Evolutionary conservation across 2,329 filamentous ascomycete species (phyloP).

Genomic region (Elsinoe australis): DNA sequence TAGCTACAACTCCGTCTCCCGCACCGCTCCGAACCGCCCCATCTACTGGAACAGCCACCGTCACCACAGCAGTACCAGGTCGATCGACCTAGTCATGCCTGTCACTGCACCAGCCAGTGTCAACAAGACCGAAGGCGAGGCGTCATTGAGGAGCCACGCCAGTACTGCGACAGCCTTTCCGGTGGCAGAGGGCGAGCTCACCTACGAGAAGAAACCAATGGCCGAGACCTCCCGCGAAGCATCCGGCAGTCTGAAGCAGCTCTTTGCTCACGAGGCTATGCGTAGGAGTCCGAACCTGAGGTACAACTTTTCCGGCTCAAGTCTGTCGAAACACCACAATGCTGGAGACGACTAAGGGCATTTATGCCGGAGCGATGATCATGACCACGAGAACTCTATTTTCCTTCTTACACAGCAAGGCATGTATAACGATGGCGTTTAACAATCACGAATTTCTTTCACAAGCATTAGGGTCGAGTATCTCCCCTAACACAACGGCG

Average conservation of each 20-base stretch:
- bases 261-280: slow-evolving; percentile 31
- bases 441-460: slow-evolving; percentile 3
- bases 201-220: slow-evolving; percentile 24
- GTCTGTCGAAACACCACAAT: slow-evolving; percentile 3
- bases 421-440: background rate
- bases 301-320: slow-evolving; percentile 8
- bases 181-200: slow-evolving; percentile 26
- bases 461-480: slow-evolving; percentile 3
- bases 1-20: slow-evolving; percentile 16
- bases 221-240: slow-evolving; percentile 14
- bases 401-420: no score
- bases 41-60: slow-evolving; percentile 31
- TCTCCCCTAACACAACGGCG: slow-evolving; percentile 13
- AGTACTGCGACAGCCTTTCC: slow-evolving; percentile 29
- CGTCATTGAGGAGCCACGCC: slow-evolving; percentile 29
- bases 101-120: slow-evolving; percentile 29
- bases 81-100: slow-evolving; percentile 39
- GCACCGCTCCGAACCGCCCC: slow-evolving; percentile 6
- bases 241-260: slow-evolving; percentile 28
- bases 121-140: slow-evolving; percentile 20
- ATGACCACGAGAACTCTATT: background rate
- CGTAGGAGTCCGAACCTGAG: slow-evolving; percentile 9
- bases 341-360: slow-evolving; percentile 2
- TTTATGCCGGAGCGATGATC: no score
- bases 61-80: slow-evolving; percentile 34